These are phyloP conservation scores for Medicago arabica DNA, from an alignment of 306 rosid genomes.

Conservation along the genomic window DNA sequence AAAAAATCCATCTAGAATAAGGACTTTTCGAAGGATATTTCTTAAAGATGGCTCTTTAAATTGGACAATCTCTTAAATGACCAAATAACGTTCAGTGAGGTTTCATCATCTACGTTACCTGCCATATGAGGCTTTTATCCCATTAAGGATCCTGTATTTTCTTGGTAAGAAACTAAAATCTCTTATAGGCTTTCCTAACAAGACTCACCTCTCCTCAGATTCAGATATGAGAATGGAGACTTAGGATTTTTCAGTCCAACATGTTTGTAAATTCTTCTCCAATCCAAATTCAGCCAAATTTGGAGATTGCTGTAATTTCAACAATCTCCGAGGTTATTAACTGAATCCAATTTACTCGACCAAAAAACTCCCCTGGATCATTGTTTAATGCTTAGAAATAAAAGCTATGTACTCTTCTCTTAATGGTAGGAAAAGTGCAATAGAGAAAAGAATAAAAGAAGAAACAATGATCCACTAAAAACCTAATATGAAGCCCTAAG, in stretches of 20 bases:
- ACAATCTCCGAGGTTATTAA: conserved; percentile 27
- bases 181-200: neutral
- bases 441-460: conserved; percentile 18
- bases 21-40: conserved; percentile 8
- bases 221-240: neutral
- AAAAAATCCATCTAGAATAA: conserved; percentile 7
- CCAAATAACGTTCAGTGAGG: neutral
- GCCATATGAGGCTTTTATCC: neutral
- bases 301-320: conserved; percentile 24
- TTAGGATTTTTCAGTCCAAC: neutral
- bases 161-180: conserved; percentile 10
- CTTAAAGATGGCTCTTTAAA: neutral
- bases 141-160: conserved; percentile 5
- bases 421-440: neutral
- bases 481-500: conserved; percentile 20
- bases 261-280: conserved; percentile 27
- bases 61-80: conserved; percentile 15
- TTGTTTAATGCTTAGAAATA: neutral
- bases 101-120: neutral
- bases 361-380: conserved; percentile 22
- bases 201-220: neutral
- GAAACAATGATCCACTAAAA: conserved; percentile 25
- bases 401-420: conserved; percentile 6
- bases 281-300: conserved; percentile 6
- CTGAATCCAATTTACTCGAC: conserved; percentile 23